Evolutionary conservation across 2,329 filamentous ascomycete species (phyloP), one percentile per base, ranked within the genome.

Genomic region (Cladophialophora immunda): DNA sequence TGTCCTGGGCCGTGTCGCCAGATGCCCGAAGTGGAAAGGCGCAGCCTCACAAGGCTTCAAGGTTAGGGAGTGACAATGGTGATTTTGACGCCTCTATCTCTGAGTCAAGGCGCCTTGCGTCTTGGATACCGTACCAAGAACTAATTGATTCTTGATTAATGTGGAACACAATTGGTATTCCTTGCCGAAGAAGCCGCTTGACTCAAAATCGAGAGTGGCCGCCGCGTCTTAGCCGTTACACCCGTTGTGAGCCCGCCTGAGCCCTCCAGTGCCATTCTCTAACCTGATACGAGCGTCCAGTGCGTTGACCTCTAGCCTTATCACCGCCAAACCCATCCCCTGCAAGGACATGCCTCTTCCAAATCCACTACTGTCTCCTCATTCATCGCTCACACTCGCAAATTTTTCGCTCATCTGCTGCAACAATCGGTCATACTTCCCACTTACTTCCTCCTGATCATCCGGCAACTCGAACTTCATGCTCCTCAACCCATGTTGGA

Each of bases 341-440:
- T 41, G 8, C 38, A 41, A 41, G 17, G 13, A 41, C n/a, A 41
- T 4, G 17, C n/a, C 38, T 41, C 15, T 1, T 34, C 22, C 45
- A 50, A 50, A 11, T 25, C 22, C 45, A 13, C 7, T 15, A 9
- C 45, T 50, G 22, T 41, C 8, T 11, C 27, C 68, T 77, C 93
- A 99, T 87, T 98, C 94, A 81, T 99, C 95, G 78, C 92, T 88
- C 68, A 99, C 94, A 45, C 93, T 90, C 58, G 95, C 95, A 82
- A 99, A 99, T 84, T 97, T 97, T 83, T 99, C 95, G 74, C 91
- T 90, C 93, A 99, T 94, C 75, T 89, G 86, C 82, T 97, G 92
- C 75, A 95, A 86, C 74, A 98, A 89, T 74, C 89, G 89, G 86
- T 98, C 95, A 80, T 98, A 99, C 89, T 94, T 97, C 87, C 94